Conservation (phyloP, 345 rosid species). For the Lumnitzera racemosa region DNA sequence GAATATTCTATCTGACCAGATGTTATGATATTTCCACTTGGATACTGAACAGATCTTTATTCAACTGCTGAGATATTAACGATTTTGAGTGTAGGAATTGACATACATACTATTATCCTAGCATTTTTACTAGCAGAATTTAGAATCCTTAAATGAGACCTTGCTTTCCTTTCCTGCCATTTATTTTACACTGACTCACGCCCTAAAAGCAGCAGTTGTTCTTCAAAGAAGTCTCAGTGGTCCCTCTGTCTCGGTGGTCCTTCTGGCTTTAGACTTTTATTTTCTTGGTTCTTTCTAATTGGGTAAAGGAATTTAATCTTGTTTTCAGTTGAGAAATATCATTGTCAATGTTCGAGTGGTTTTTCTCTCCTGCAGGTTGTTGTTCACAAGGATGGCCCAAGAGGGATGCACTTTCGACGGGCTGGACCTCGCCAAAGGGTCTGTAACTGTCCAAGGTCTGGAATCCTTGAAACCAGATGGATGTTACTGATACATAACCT, state of each 20-base stretch:
- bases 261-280: no score
- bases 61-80: no score
- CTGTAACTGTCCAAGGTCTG: constrained; percentile 1
- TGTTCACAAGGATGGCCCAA: constrained; percentile 65
- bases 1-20: constrained; percentile 2
- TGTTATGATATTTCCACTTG: background rate
- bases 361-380: constrained; percentile 36
- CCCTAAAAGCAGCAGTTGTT: no score
- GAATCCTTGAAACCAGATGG: background rate
- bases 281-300: background rate
- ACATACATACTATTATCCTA: no score
- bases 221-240: no score
- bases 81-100: no score
- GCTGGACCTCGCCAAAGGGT: constrained; percentile 93
- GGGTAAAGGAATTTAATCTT: background rate
- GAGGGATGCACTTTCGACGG: constrained; percentile 82
- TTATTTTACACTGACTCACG: no score
- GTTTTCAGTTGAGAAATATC: no score
- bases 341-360: background rate
- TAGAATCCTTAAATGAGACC: no score
- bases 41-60: background rate
- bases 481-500: background rate
- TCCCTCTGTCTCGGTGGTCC: no score
- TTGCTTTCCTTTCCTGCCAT: no score
- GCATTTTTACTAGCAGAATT: no score